A percentile compares a stretch with the other conserved stretches of the same genome.
Conservation (phyloP, 2,329 filamentous ascomycete species). For the Aspergillus arachidicola region DNA sequence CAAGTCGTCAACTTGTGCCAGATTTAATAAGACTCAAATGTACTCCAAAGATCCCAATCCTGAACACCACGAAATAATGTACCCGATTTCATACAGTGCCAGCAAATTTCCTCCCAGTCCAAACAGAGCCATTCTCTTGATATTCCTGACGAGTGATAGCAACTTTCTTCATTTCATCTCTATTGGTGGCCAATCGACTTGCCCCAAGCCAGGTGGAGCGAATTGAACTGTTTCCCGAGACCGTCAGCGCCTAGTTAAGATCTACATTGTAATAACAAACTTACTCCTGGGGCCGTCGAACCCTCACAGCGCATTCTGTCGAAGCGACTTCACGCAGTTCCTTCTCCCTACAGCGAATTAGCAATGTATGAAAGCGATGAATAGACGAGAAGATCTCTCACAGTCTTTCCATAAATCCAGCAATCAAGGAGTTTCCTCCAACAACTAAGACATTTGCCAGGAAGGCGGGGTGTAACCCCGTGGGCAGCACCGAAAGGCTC, state of each 20-base stretch:
- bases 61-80: neutral
- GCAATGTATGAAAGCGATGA: constrained; percentile 3
- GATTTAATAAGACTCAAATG: constrained; percentile 4
- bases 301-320: constrained; percentile 75
- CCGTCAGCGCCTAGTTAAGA: constrained; percentile 12
- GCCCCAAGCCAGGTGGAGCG: constrained; percentile 84
- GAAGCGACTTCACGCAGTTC: constrained; percentile 74
- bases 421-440: constrained; percentile 78
- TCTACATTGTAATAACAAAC: constrained; percentile 24
- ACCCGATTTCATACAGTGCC: constrained; percentile 29
- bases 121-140: constrained; percentile 76
- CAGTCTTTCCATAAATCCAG: constrained; percentile 79
- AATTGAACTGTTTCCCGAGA: constrained; percentile 58
- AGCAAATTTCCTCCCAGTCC: constrained; percentile 73
- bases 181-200: constrained; percentile 72
- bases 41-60: constrained; percentile 1
- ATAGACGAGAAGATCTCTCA: constrained; percentile 36
- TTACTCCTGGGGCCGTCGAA: constrained; percentile 67
- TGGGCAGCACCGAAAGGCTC: constrained; percentile 71
- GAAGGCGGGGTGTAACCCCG: constrained; percentile 81
- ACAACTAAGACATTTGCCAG: constrained; percentile 87
- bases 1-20: constrained; percentile 1
- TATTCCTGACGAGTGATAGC: constrained; percentile 89
- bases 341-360: constrained; percentile 50
- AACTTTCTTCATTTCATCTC: constrained; percentile 63